Evolutionary conservation across 306 rosid species (phyloP).

Genomic region (Cicer pinnatifidum): DNA sequence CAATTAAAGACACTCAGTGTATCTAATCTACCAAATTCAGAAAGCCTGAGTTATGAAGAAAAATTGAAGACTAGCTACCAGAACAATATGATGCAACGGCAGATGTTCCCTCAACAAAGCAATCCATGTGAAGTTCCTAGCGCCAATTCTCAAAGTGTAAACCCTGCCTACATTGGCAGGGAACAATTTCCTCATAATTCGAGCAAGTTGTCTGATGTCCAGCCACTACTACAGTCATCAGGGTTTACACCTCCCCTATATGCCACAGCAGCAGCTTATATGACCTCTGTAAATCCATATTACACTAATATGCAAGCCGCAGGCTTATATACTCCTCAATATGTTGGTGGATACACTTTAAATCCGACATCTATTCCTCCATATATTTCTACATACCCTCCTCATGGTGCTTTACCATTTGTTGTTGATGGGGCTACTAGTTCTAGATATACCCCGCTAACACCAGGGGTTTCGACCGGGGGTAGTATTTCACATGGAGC

Average conservation of each 20-base stretch:
- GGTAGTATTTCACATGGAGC: slow-evolving; percentile 57
- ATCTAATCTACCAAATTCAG: slow-evolving; percentile 51
- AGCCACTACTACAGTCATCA: slow-evolving; percentile 64
- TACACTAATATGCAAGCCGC: slow-evolving; percentile 50
- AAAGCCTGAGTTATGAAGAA: slow-evolving; percentile 53
- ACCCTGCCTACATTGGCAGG: slow-evolving; percentile 43
- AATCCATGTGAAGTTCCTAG: slow-evolving; percentile 51
- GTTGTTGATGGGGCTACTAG: slow-evolving; percentile 59
- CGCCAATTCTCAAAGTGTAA: slow-evolving; percentile 54
- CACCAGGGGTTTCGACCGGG: slow-evolving; percentile 52
- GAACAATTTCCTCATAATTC: slow-evolving; percentile 53
- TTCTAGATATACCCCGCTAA: slow-evolving; percentile 46
- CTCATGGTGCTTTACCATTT: slow-evolving; percentile 53
- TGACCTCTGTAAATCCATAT: slow-evolving; percentile 55
- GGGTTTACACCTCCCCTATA: slow-evolving; percentile 67
- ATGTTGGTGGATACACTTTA: slow-evolving; percentile 53
- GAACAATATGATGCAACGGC: slow-evolving; percentile 54
- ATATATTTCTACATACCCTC: slow-evolving; percentile 56
- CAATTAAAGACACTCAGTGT: slow-evolving; percentile 57
- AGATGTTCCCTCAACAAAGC: slow-evolving; percentile 43
- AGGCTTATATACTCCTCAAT: slow-evolving; percentile 51
- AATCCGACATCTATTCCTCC: slow-evolving; percentile 54
- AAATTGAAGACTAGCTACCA: slow-evolving; percentile 52
- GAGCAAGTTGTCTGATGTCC: slow-evolving; percentile 58
- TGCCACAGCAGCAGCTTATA: slow-evolving; percentile 61